Conservation (phyloP, 2,329 filamentous ascomycete species). For the Plenodomus biglobosus region DNA sequence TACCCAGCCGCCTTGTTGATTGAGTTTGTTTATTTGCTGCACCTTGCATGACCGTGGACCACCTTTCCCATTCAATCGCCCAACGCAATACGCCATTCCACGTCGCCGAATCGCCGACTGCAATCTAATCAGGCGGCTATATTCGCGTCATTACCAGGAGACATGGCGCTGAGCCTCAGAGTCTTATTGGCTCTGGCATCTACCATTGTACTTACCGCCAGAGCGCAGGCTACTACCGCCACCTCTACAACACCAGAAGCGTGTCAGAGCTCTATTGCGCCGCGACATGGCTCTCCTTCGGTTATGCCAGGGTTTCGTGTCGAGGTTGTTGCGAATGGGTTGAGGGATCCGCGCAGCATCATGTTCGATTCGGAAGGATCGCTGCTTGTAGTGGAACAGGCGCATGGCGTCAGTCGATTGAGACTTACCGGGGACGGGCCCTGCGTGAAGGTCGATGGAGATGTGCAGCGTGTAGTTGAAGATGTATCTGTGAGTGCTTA, state of each 20-base stretch:
- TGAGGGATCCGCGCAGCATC: constrained; percentile 51
- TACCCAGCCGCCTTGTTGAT: background rate
- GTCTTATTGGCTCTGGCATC: constrained; percentile 27
- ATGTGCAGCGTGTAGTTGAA: constrained; percentile 25
- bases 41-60: background rate
- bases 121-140: background rate
- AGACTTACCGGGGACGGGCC: constrained; percentile 35
- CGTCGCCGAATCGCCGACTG: background rate
- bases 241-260: constrained; percentile 1
- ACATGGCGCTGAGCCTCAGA: constrained; percentile 29
- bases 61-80: background rate
- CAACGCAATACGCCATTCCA: background rate
- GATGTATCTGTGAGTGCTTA: constrained; percentile 31
- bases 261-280: constrained; percentile 43
- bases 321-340: constrained; percentile 50
- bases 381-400: constrained; percentile 53
- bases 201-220: constrained; percentile 24
- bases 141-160: constrained; percentile 18
- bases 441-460: constrained; percentile 33
- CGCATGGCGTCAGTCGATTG: constrained; percentile 44
- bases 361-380: constrained; percentile 52
- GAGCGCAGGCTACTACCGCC: constrained; percentile 23
- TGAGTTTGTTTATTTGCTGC: background rate
- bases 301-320: constrained; percentile 48
- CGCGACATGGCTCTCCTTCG: constrained; percentile 45